These are phyloP conservation scores for Peronospora destructor DNA, from an alignment of 352 stramenopile species.

Conservation along the genomic window DNA sequence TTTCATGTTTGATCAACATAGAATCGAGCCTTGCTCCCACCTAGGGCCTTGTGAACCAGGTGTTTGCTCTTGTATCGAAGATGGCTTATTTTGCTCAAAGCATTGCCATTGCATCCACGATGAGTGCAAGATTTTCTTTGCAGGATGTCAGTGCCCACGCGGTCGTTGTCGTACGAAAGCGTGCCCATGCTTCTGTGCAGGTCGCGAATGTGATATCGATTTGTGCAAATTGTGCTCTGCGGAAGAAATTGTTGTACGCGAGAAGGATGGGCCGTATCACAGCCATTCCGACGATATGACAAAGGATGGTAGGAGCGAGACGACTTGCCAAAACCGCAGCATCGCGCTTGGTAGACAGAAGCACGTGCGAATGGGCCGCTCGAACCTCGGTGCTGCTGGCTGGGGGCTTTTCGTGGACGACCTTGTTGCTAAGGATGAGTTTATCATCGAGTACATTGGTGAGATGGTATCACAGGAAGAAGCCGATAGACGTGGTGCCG, in stretches of 20 bases:
- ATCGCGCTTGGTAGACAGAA: conserved; percentile 48
- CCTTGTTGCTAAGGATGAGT: conserved; percentile 87
- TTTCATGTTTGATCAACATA: conserved; percentile 6
- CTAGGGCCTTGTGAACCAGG: conserved; percentile 70
- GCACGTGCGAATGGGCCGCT: conserved; percentile 72
- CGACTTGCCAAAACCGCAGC: conserved; percentile 65
- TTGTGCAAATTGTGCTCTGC: conserved; percentile 78
- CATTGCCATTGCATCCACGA: conserved; percentile 77
- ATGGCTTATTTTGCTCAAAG: conserved; percentile 89
- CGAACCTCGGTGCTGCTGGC: conserved; percentile 67
- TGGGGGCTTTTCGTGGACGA: conserved; percentile 91
- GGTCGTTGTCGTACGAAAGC: conserved; percentile 77
- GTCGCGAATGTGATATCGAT: conserved; percentile 91
- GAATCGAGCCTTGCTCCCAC: conserved; percentile 86
- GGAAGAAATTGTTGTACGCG: conserved; percentile 34
- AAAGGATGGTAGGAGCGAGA: conserved; percentile 24
- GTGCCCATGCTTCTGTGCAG: conserved; percentile 87
- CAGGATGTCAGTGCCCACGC: conserved; percentile 81
- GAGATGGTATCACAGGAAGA: conserved; percentile 90
- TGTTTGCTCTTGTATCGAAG: conserved; percentile 84
- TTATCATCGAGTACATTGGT: conserved; percentile 93
- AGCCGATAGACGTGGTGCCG: conserved; percentile 76
- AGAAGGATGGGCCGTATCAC: conserved; percentile 17
- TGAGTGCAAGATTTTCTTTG: conserved; percentile 83
- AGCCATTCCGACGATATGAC: conserved; percentile 5